phyloP scores from a whole-genome alignment of 208 protist species.

The Spongospora subterranea region DNA sequence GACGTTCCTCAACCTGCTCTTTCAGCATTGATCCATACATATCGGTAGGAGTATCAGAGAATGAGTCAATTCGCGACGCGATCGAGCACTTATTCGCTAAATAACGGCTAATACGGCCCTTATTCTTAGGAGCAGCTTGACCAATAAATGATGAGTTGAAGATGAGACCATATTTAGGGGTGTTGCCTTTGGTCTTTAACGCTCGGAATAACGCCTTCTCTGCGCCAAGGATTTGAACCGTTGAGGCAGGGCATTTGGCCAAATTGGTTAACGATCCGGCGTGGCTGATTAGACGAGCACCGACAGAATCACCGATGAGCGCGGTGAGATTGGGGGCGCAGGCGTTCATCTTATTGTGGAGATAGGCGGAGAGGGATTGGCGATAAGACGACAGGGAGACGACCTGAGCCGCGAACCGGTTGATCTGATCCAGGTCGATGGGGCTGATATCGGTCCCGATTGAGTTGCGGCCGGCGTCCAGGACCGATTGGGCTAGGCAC shows the following conservation, averaged over 20 bases:
- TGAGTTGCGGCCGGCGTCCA: constrained; percentile 89
- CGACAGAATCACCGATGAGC: constrained; percentile 97
- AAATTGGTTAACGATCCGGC: constrained; percentile 93
- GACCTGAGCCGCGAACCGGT: constrained; percentile 90
- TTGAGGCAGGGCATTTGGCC: constrained; percentile 98
- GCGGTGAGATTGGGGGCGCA: constrained; percentile 94
- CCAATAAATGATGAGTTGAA: constrained; percentile 97
- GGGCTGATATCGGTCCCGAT: constrained; percentile 85
- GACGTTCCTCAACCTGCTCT: constrained; percentile 96
- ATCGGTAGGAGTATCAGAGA: constrained; percentile 52
- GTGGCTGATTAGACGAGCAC: constrained; percentile 95
- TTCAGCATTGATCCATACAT: constrained; percentile 90
- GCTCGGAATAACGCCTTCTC: constrained; percentile 99
- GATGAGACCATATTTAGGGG: constrained; percentile 99
- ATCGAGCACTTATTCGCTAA: constrained; percentile 98
- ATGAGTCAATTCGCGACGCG: constrained; percentile 92
- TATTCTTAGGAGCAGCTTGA: constrained; percentile 93
- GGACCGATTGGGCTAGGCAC: constrained; percentile 73
- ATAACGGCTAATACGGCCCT: constrained; percentile 84
- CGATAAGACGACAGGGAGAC: constrained; percentile 89
- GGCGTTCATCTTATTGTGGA: constrained; percentile 91
- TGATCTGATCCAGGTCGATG: constrained; percentile 94
- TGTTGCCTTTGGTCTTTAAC: constrained; percentile 87
- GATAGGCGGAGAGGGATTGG: constrained; percentile 88
- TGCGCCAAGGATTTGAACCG: constrained; percentile 99